phyloP scores from a whole-genome alignment of 192 early-diverging fungal genomes.

The Spizellomyces punctatus region DNA sequence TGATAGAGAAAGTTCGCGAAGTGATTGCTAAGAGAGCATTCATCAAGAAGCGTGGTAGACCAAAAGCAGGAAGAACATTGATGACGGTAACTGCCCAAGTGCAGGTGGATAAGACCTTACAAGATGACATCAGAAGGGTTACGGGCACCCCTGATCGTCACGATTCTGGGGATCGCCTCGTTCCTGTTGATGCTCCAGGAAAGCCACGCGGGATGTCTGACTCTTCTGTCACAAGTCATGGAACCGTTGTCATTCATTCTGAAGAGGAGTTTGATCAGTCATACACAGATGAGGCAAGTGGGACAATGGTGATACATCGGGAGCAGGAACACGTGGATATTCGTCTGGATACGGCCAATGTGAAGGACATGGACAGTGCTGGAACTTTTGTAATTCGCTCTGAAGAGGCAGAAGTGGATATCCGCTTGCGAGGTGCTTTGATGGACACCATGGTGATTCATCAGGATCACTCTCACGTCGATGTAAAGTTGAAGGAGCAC shows the following conservation, averaged over 20 bases:
- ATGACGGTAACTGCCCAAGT: neutral
- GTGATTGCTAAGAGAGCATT: slow-evolving; percentile 15
- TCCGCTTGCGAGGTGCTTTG: neutral
- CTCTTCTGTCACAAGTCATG: slow-evolving; percentile 15
- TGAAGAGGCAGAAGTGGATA: no score
- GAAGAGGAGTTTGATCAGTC: slow-evolving; percentile 5
- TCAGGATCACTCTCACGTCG: neutral
- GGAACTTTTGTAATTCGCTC: no score
- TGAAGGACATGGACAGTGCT: neutral
- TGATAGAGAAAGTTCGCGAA: slow-evolving; percentile 22
- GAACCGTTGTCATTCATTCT: slow-evolving; percentile 18
- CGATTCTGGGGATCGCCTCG: no score
- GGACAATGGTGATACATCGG: slow-evolving; percentile 3
- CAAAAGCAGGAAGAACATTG: neutral
- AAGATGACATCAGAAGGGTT: neutral
- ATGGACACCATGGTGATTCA: slow-evolving; percentile 24
- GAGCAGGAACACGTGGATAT: neutral
- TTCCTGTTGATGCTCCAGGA: neutral
- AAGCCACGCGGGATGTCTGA: slow-evolving; percentile 18
- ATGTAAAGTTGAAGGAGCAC: slow-evolving; percentile 4
- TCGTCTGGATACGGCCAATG: neutral
- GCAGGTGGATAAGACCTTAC: neutral
- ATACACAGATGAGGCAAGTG: neutral
- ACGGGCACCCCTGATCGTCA: no score
- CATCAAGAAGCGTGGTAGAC: slow-evolving; percentile 7